phyloP scores from a whole-genome alignment of 345 rosid species.

The Lepidium sativum region DNA sequence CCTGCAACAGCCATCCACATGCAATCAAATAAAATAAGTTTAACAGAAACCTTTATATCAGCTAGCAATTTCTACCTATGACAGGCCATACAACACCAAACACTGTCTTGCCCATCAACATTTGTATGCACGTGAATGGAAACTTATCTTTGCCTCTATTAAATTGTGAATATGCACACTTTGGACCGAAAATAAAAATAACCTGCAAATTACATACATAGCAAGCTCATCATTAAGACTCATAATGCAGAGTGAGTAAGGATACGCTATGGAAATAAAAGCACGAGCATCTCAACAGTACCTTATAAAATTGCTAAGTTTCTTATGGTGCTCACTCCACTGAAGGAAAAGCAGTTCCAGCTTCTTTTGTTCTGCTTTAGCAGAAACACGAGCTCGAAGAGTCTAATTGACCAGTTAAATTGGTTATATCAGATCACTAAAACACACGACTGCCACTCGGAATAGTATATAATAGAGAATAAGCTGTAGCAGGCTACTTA shows the following conservation, averaged over 20 bases:
- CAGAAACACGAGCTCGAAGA: slow-evolving; percentile 90
- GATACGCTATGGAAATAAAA: background rate
- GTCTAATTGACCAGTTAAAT: slow-evolving; percentile 33
- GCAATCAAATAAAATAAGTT: slow-evolving; percentile 16
- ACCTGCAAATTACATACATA: slow-evolving; percentile 53
- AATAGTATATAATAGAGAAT: background rate
- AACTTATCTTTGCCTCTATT: slow-evolving; percentile 94
- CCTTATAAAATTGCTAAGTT: slow-evolving; percentile 94
- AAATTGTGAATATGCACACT: slow-evolving; percentile 98
- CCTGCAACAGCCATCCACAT: slow-evolving; percentile 46
- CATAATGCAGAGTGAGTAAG: background rate
- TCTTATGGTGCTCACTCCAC: slow-evolving; percentile 92
- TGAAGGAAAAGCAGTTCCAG: slow-evolving; percentile 89
- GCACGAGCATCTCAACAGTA: slow-evolving; percentile 8
- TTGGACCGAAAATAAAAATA: slow-evolving; percentile 96
- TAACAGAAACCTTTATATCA: slow-evolving; percentile 3
- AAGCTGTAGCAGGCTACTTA: slow-evolving; percentile 28
- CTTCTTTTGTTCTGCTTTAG: slow-evolving; percentile 94
- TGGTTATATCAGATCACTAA: slow-evolving; percentile 10
- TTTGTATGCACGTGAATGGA: slow-evolving; percentile 62
- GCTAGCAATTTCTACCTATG: slow-evolving; percentile 17
- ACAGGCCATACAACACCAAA: slow-evolving; percentile 33
- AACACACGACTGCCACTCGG: background rate
- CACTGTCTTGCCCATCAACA: slow-evolving; percentile 33
- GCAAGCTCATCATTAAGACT: slow-evolving; percentile 11